Evolutionary conservation across 2,329 filamentous ascomycete genomes (phyloP).

Genomic region (Ceratocystis huliohia): DNA sequence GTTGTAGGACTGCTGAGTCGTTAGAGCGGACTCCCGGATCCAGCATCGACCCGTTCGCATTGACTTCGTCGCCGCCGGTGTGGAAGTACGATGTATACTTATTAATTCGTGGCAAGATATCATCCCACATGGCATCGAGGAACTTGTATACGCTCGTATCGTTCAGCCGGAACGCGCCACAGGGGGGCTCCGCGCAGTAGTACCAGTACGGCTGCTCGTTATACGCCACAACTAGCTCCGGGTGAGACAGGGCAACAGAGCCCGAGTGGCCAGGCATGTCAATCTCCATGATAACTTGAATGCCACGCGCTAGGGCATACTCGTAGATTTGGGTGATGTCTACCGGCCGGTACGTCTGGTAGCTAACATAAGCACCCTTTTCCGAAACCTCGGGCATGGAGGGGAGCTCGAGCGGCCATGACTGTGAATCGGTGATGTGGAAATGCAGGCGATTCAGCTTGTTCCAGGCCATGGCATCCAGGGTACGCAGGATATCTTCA

Average conservation of each 20-base stretch:
- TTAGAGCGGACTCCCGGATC: conserved; percentile 62
- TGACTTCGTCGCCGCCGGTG: conserved; percentile 78
- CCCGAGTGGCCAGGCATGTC: conserved; percentile 73
- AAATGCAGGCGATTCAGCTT: conserved; percentile 76
- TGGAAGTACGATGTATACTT: conserved; percentile 68
- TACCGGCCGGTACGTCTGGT: conserved; percentile 52
- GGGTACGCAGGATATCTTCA: conserved; percentile 55
- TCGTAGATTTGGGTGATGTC: conserved; percentile 56
- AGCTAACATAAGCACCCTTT: conserved; percentile 59
- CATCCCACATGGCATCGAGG: conserved; percentile 57
- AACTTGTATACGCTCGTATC: conserved; percentile 57
- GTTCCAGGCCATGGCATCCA: conserved; percentile 64
- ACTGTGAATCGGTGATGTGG: conserved; percentile 71
- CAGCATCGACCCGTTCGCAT: conserved; percentile 58
- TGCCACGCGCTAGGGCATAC: conserved; percentile 55
- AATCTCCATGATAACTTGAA: conserved; percentile 63
- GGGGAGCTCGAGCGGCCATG: conserved; percentile 73
- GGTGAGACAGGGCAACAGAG: conserved; percentile 51
- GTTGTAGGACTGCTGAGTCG: conserved; percentile 49
- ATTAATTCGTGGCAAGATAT: conserved; percentile 58
- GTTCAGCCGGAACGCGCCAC: conserved; percentile 65
- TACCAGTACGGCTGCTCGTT: conserved; percentile 43
- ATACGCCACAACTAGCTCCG: conserved; percentile 58
- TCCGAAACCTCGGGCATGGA: conserved; percentile 56
- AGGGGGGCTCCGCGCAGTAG: conserved; percentile 52